These are phyloP conservation scores for Cercospora zeina DNA, from an alignment of 2,329 filamentous ascomycete genomes.

Conservation along the genomic window DNA sequence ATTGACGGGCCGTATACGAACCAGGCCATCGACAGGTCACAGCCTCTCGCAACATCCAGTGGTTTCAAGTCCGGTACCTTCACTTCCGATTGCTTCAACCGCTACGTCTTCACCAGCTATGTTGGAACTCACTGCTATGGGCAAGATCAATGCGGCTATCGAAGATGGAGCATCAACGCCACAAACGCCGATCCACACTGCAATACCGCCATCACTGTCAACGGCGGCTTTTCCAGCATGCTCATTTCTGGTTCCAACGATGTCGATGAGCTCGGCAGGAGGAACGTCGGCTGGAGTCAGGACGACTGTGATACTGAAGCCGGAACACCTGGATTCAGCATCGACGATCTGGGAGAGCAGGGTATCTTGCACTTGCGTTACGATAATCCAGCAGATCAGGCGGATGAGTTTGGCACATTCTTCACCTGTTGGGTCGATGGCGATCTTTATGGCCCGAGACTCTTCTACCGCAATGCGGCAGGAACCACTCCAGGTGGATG, in stretches of 20 bases:
- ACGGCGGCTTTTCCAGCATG: constrained; percentile 1
- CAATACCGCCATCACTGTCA: constrained; percentile 10
- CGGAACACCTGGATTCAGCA: constrained; percentile 7
- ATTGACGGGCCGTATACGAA: constrained; percentile 13
- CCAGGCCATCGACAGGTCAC: constrained; percentile 4
- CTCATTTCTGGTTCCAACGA: constrained; percentile 14
- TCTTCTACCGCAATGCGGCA: constrained; percentile 14
- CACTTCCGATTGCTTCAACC: constrained; percentile 22
- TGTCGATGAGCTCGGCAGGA: constrained; percentile 7
- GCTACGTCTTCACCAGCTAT: constrained; percentile 19
- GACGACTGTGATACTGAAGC: constrained; percentile 1
- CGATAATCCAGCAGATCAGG: constrained; percentile 13
- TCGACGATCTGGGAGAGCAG: constrained; percentile 1
- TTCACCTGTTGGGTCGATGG: constrained; percentile 17
- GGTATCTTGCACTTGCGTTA: constrained; percentile 15
- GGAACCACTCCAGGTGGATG: constrained; percentile 16
- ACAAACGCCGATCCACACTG: constrained; percentile 16
- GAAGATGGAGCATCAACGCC: constrained; percentile 16
- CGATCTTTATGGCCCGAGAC: constrained; percentile 16
- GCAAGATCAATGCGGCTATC: constrained; percentile 16
- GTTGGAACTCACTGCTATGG: constrained; percentile 16
- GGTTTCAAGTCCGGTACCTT: constrained; percentile 6
- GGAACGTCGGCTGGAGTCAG: constrained; percentile 16
- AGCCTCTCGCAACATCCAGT: constrained; percentile 5
- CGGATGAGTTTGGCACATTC: constrained; percentile 16